These are phyloP conservation scores for Fusarium ramigenum DNA, from an alignment of 2,329 filamentous ascomycete genomes.

Conservation along the genomic window DNA sequence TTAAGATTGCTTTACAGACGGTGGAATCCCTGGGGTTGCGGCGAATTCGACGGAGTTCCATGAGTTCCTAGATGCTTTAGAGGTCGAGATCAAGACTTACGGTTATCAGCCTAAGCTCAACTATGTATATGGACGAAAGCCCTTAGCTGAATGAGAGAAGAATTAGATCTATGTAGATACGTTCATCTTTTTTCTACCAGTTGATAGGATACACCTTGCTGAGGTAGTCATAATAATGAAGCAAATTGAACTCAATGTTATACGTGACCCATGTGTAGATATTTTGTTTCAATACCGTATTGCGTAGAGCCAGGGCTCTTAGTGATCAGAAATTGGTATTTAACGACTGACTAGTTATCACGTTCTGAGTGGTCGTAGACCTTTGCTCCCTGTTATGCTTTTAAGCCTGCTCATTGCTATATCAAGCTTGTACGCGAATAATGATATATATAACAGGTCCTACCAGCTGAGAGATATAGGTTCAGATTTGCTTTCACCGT, in stretches of 20 bases:
- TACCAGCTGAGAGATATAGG: fast-evolving
- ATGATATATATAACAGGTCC: fast-evolving
- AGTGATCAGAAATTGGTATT: fast-evolving
- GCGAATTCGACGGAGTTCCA: neutral
- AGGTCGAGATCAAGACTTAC: neutral
- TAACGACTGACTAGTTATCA: no score
- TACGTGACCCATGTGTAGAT: fast-evolving
- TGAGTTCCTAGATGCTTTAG: neutral
- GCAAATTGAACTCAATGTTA: fast-evolving
- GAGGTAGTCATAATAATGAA: fast-evolving
- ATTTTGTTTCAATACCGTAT: neutral
- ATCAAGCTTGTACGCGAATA: neutral
- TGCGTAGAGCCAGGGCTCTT: no score
- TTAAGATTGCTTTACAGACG: fast-evolving
- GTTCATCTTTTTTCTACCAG: fast-evolving
- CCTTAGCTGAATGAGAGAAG: neutral
- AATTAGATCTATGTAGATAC: neutral
- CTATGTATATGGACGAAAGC: neutral
- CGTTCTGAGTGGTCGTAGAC: neutral
- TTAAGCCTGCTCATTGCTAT: fast-evolving
- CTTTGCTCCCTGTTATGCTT: neutral
- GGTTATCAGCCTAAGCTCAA: neutral
- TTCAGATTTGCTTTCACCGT: fast-evolving
- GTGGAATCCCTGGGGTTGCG: neutral
- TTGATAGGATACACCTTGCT: fast-evolving